Evolutionary conservation across 2,329 filamentous ascomycete species (phyloP).

Genomic region (Fusarium gaditjirri): DNA sequence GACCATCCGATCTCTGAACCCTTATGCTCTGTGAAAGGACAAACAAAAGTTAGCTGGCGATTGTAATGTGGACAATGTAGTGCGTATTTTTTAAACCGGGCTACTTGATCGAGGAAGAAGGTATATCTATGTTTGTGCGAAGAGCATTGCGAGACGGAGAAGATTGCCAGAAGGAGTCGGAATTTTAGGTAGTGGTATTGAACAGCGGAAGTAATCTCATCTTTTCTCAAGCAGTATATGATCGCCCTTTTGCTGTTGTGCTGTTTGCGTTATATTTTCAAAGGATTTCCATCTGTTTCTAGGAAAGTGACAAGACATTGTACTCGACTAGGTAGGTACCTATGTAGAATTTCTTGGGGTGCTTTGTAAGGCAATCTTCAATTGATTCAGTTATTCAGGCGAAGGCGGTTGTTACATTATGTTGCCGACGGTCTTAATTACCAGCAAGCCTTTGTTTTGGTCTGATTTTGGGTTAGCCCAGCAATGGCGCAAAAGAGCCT

Average conservation of each 20-base stretch:
- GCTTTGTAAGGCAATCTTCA: background rate
- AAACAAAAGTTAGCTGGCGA: slow-evolving; percentile 23
- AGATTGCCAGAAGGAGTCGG: slow-evolving; percentile 34
- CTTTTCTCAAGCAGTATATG: slow-evolving; percentile 19
- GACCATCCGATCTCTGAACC: slow-evolving; percentile 86
- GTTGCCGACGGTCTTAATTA: background rate
- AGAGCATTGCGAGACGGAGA: slow-evolving; percentile 16
- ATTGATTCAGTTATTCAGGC: background rate
- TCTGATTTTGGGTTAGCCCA: background rate
- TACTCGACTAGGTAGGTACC: background rate
- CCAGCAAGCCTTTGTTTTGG: background rate
- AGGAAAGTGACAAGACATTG: background rate
- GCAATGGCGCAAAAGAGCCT: background rate
- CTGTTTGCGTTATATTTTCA: background rate
- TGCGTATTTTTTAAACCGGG: slow-evolving; percentile 13
- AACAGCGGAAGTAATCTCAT: slow-evolving; percentile 38
- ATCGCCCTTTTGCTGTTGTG: background rate
- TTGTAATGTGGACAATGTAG: slow-evolving; percentile 18
- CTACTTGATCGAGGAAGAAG: slow-evolving; percentile 14
- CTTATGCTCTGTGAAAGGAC: slow-evolving; percentile 69
- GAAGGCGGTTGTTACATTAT: background rate
- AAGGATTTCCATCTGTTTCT: background rate
- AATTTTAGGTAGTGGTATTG: slow-evolving; percentile 14
- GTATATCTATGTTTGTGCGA: slow-evolving; percentile 19
- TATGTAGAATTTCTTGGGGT: background rate